Evolutionary conservation across 2,329 filamentous ascomycete species (phyloP).

Genomic region (Aureobasidium uvarum): DNA sequence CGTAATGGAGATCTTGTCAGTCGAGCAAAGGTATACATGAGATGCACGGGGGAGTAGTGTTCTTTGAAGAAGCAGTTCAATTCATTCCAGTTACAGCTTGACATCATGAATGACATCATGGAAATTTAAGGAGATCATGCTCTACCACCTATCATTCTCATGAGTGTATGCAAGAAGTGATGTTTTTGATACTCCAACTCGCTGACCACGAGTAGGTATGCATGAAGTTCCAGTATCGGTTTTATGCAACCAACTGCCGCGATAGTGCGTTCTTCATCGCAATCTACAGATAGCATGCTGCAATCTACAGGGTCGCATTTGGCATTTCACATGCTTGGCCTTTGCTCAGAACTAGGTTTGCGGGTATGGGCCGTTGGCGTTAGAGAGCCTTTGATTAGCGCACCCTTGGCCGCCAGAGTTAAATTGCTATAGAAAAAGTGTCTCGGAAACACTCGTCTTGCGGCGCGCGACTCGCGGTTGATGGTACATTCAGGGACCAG

Average conservation of each 20-base stretch:
- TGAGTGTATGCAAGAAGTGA: not conserved
- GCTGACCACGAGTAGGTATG: not conserved
- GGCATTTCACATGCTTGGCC: constrained; percentile 18
- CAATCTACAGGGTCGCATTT: constrained; percentile 15
- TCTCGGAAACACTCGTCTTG: constrained; percentile 16
- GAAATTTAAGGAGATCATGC: not conserved
- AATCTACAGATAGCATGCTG: constrained; percentile 4
- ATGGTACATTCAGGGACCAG: not conserved
- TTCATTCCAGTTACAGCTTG: not conserved
- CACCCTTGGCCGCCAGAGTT: constrained; percentile 16
- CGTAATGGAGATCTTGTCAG: not conserved
- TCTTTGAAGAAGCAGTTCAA: not conserved
- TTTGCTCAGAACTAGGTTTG: constrained; percentile 14
- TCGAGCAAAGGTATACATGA: constrained; percentile 11
- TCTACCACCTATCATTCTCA: not conserved
- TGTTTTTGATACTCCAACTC: not conserved
- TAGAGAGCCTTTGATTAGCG: constrained; percentile 16
- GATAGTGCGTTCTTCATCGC: no score
- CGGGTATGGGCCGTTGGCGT: constrained; percentile 22
- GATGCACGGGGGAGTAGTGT: not conserved
- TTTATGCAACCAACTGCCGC: not conserved
- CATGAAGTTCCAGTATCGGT: no score
- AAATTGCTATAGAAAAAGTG: constrained; percentile 17
- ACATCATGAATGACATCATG: constrained; percentile 17
- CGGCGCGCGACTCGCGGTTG: constrained; percentile 14